Conservation (phyloP, 106 monocot genomes). For the Hemerocallis citrina region DNA sequence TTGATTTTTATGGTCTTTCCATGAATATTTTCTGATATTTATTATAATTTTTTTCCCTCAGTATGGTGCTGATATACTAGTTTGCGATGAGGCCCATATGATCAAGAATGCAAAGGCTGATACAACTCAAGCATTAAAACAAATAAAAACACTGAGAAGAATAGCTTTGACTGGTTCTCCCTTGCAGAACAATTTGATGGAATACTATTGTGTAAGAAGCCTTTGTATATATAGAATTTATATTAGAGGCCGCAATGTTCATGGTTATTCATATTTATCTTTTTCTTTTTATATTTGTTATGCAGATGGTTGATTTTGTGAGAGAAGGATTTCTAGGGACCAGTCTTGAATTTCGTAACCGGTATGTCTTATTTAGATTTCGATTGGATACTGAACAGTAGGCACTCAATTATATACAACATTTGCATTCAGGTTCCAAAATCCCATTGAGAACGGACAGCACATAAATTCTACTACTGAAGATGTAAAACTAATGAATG, state of each 20-base stretch:
- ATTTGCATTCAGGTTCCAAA: slow-evolving; percentile 70
- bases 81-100: slow-evolving; percentile 99
- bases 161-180: slow-evolving; percentile 98
- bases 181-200: slow-evolving; percentile 98
- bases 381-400: background rate
- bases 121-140: slow-evolving; percentile 77
- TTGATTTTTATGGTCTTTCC: background rate
- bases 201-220: slow-evolving; percentile 94
- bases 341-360: slow-evolving; percentile 87
- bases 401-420: background rate
- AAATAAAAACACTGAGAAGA: slow-evolving; percentile 86
- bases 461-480: slow-evolving; percentile 86
- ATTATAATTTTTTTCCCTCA: slow-evolving; percentile 15
- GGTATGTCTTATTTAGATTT: slow-evolving; percentile 30
- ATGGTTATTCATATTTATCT: background rate
- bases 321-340: slow-evolving; percentile 94
- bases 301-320: slow-evolving; percentile 99
- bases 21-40: background rate
- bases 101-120: slow-evolving; percentile 96
- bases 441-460: slow-evolving; percentile 98
- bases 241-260: background rate
- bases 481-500: slow-evolving; percentile 98
- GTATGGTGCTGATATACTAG: slow-evolving; percentile 85
- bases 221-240: background rate
- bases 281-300: slow-evolving; percentile 9